phyloP scores from a whole-genome alignment of 768 basidiomycete genomes.

The Mycena sanguinolenta region DNA sequence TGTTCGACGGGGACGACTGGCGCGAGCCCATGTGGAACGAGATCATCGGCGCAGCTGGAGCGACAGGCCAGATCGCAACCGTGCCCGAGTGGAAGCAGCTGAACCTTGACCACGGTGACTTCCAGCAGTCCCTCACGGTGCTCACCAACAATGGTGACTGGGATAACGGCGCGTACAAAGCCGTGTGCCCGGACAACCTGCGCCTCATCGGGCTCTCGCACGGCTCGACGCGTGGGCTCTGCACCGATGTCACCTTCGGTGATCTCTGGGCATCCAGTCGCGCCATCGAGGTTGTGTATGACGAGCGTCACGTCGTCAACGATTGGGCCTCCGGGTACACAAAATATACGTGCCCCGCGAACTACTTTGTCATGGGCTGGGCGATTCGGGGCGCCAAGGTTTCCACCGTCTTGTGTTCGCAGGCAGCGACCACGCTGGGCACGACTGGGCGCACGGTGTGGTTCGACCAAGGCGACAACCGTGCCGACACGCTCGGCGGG shows the following conservation, averaged over 20 bases:
- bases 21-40: slow-evolving; percentile 26
- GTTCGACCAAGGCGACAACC: slow-evolving; percentile 34
- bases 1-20: slow-evolving; percentile 36
- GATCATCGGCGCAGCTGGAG: slow-evolving; percentile 7
- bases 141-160: slow-evolving; percentile 31
- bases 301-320: slow-evolving; percentile 26
- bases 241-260: slow-evolving; percentile 30
- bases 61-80: slow-evolving; percentile 8
- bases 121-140: slow-evolving; percentile 24
- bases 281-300: slow-evolving; percentile 26
- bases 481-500: slow-evolving; percentile 25
- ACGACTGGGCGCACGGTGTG: slow-evolving; percentile 35
- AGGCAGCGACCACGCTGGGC: slow-evolving; percentile 19
- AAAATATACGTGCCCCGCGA: slow-evolving; percentile 30
- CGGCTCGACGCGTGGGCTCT: slow-evolving; percentile 29
- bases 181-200: slow-evolving; percentile 32
- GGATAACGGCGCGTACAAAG: slow-evolving; percentile 35
- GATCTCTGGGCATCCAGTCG: slow-evolving; percentile 15
- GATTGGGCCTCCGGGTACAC: slow-evolving; percentile 37
- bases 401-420: slow-evolving; percentile 30
- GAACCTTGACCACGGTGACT: slow-evolving; percentile 32
- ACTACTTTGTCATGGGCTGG: slow-evolving; percentile 28
- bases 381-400: slow-evolving; percentile 33
- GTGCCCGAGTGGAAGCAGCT: slow-evolving; percentile 33
- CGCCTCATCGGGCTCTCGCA: slow-evolving; percentile 35